Percentiles rank a stretch among this genome's conserved stretches.
These are phyloP conservation scores for Amanita fuliginea DNA, from an alignment of 768 basidiomycete genomes.

Conservation along the genomic window DNA sequence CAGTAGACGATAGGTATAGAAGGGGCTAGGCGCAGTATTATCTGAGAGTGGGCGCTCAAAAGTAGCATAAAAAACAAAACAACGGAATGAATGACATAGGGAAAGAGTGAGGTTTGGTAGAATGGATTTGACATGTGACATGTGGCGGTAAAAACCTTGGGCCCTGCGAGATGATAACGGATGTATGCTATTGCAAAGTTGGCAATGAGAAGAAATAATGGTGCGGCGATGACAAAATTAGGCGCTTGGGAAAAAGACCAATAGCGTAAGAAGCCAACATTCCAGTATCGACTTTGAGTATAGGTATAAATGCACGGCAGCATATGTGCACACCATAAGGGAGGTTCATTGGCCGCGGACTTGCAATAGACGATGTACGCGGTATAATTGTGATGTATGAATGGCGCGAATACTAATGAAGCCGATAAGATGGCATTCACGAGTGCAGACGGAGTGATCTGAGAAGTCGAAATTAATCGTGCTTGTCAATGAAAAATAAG, in stretches of 20 bases:
- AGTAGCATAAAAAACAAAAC: constrained; percentile 52
- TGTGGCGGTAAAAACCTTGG: neutral
- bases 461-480: constrained; percentile 4
- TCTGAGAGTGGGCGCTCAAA: constrained; percentile 81
- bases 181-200: constrained; percentile 21
- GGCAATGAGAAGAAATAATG: constrained; percentile 47
- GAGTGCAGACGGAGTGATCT: constrained; percentile 24
- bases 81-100: constrained; percentile 69
- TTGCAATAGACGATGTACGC: constrained; percentile 64
- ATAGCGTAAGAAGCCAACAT: constrained; percentile 74
- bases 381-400: constrained; percentile 55
- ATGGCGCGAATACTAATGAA: constrained; percentile 47
- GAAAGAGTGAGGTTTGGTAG: constrained; percentile 29
- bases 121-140: neutral
- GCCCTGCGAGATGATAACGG: neutral
- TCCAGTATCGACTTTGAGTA: constrained; percentile 83
- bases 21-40: constrained; percentile 65
- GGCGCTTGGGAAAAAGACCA: constrained; percentile 80
- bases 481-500: neutral
- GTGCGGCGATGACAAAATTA: constrained; percentile 74
- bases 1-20: constrained; percentile 78
- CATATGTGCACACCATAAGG: constrained; percentile 52
- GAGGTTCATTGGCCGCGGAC: constrained; percentile 8
- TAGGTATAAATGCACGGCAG: constrained; percentile 72
- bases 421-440: constrained; percentile 30